These are phyloP conservation scores for Hyaloscypha variabilis DNA, from an alignment of 495 filamentous ascomycete genomes.

Conservation along the genomic window DNA sequence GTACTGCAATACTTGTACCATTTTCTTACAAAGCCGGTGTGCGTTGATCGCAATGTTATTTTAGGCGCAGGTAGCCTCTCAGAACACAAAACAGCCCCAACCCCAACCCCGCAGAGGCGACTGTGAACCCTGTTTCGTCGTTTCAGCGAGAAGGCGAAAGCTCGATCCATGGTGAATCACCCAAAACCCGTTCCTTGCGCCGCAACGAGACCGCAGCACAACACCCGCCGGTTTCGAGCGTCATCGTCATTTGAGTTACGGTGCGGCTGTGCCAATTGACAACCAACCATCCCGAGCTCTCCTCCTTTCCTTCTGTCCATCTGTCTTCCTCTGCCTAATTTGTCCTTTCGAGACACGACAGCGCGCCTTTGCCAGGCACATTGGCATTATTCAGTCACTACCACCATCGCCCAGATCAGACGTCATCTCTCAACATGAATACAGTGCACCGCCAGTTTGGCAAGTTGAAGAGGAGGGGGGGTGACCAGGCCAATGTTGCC, in stretches of 20 bases:
- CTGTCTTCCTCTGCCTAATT: slow-evolving; percentile 1
- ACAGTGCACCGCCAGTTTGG: slow-evolving; percentile 77
- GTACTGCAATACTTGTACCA: not conserved
- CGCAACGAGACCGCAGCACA: slow-evolving; percentile 15
- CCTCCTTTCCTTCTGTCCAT: not conserved
- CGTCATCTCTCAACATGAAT: slow-evolving; percentile 63
- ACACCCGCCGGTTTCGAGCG: not conserved
- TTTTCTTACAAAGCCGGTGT: not conserved
- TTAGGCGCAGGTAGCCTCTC: slow-evolving; percentile 22
- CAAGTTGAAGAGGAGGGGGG: slow-evolving; percentile 67
- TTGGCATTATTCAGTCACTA: slow-evolving; percentile 14
- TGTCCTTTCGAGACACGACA: not conserved
- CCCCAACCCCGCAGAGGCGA: slow-evolving; percentile 18
- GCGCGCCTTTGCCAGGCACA: slow-evolving; percentile 1
- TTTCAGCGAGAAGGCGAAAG: slow-evolving; percentile 20
- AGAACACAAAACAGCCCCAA: not conserved
- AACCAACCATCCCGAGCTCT: not conserved
- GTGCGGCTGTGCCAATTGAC: slow-evolving; percentile 12
- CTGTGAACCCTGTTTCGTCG: slow-evolving; percentile 11
- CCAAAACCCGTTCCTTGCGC: slow-evolving; percentile 10
- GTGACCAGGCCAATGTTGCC: slow-evolving; percentile 77
- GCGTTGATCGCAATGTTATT: slow-evolving; percentile 5
- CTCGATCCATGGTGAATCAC: slow-evolving; percentile 1
- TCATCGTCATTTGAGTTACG: not conserved
- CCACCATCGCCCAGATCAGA: slow-evolving; percentile 9